These are phyloP conservation scores for Nepenthes gracilis DNA, from an alignment of 148 eudicot species.

Conservation along the genomic window DNA sequence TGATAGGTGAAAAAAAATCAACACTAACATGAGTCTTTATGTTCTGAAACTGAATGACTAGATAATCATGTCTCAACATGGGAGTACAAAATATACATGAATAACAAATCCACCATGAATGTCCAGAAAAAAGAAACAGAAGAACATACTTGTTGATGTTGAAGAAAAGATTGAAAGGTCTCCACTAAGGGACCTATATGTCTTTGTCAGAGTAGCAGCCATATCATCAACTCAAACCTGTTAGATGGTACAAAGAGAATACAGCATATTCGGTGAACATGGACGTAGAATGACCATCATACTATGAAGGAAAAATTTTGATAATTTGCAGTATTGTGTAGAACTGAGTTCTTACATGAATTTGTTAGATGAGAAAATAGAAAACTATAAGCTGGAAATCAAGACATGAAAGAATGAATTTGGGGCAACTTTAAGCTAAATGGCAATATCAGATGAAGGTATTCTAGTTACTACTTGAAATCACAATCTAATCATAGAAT, in stretches of 20 bases:
- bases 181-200: conserved; percentile 70
- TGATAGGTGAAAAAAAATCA: no score
- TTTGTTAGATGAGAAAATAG: background rate
- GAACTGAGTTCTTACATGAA: background rate
- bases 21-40: no score
- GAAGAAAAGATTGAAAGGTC: conserved; percentile 80
- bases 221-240: conserved; percentile 84
- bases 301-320: background rate
- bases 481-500: no score
- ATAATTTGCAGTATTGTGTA: no score
- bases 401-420: background rate
- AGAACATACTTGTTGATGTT: conserved; percentile 75
- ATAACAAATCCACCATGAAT: no score
- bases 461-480: no score
- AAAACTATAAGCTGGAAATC: background rate
- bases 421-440: no score
- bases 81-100: no score
- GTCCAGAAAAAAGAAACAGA: no score
- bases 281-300: background rate
- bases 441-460: no score
- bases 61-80: no score
- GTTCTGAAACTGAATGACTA: no score
- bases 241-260: conserved; percentile 1
- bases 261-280: background rate
- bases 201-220: conserved; percentile 78